These are phyloP conservation scores for Punica granatum DNA, from an alignment of 345 rosid genomes.

Conservation along the genomic window DNA sequence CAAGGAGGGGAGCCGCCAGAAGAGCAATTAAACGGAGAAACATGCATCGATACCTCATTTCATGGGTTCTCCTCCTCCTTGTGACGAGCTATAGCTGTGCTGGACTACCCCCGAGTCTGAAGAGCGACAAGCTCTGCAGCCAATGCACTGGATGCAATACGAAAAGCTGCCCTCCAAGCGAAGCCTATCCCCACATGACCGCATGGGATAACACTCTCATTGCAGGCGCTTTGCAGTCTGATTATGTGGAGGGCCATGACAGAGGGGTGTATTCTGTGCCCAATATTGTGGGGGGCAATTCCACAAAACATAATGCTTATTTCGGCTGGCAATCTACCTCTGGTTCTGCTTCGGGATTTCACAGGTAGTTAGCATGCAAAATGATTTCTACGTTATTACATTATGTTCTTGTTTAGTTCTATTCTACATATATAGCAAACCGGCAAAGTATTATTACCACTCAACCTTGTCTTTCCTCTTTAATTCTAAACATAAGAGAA, in stretches of 20 bases:
- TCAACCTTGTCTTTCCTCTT: too few species aligned
- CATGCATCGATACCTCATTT: constrained; percentile 1
- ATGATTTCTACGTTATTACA: neutral
- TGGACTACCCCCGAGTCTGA: constrained; percentile 5
- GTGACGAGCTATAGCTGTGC: constrained; percentile 3
- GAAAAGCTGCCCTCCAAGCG: constrained; percentile 30
- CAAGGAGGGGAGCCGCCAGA: neutral
- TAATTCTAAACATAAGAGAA: neutral
- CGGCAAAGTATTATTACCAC: too few species aligned
- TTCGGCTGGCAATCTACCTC: constrained; percentile 52
- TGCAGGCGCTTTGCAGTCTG: constrained; percentile 34
- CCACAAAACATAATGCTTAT: constrained; percentile 27
- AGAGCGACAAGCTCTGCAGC: constrained; percentile 31
- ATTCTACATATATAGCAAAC: neutral
- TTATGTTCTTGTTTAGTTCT: neutral
- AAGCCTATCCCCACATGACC: constrained; percentile 41
- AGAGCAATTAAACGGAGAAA: neutral
- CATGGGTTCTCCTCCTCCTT: constrained; percentile 6
- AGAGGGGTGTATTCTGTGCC: constrained; percentile 37
- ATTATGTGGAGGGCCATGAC: constrained; percentile 23
- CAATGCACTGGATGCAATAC: constrained; percentile 29
- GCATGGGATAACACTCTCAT: constrained; percentile 28
- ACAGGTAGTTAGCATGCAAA: constrained; percentile 19
- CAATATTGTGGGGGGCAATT: constrained; percentile 28
- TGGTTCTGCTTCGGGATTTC: constrained; percentile 43